Conservation (phyloP, 108 stramenopile genomes). For the Skeletonema marinoi region DNA sequence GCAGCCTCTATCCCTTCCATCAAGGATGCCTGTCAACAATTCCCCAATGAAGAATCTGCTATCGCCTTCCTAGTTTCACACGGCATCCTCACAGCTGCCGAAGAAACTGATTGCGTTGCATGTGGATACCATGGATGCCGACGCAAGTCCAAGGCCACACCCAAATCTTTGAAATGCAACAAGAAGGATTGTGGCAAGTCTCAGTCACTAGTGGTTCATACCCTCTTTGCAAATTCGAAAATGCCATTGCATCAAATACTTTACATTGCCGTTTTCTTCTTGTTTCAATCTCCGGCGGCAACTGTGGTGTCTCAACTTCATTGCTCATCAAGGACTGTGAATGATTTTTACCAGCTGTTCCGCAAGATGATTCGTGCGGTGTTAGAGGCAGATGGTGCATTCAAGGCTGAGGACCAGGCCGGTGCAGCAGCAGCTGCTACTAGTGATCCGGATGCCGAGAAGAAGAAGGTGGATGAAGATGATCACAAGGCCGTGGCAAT, state of each 20-base stretch:
- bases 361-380: conserved; percentile 4
- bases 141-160: conserved; percentile 8
- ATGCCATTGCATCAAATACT: conserved; percentile 11
- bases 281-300: conserved; percentile 1
- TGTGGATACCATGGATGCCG: conserved; percentile 14
- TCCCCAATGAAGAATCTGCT: background rate
- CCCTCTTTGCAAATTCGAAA: conserved; percentile 9
- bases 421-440: background rate
- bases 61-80: conserved; percentile 4
- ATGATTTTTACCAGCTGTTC: background rate
- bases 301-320: conserved; percentile 11
- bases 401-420: background rate
- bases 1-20: background rate
- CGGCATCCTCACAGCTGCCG: background rate
- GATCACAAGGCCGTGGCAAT: background rate
- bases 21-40: conserved; percentile 2
- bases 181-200: conserved; percentile 6
- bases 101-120: background rate
- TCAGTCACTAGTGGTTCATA: background rate
- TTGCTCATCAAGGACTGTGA: conserved; percentile 5
- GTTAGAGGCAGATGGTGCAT: background rate
- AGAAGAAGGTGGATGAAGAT: conserved; percentile 2
- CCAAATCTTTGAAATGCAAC: conserved; percentile 10
- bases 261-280: conserved; percentile 11
- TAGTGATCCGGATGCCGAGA: background rate